Conservation (phyloP, 768 basidiomycete genomes). For the Mycena kentingensis region DNA sequence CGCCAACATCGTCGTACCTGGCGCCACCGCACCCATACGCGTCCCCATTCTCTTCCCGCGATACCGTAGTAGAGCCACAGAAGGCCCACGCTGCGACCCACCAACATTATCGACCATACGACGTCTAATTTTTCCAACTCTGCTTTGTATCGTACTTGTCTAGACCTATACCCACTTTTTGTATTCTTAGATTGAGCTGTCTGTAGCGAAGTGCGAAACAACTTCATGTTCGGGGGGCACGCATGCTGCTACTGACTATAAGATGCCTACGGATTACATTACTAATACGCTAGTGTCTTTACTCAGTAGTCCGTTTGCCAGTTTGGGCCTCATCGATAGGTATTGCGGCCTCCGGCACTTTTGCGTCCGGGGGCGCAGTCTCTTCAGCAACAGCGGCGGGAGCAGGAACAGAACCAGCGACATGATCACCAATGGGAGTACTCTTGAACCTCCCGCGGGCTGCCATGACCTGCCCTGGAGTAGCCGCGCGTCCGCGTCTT, state of each 20-base stretch:
- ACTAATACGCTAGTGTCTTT: no score
- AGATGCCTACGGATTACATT: no score
- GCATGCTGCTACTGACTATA: no score
- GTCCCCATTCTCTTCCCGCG: neutral
- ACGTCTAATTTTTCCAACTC: neutral
- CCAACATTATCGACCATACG: neutral
- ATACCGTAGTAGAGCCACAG: slow-evolving; percentile 3
- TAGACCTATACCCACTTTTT: no score
- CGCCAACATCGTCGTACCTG: neutral
- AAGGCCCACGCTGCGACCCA: neutral
- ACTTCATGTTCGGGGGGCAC: no score
- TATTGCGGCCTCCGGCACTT: no score
- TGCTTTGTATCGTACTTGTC: no score
- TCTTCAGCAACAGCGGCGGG: neutral
- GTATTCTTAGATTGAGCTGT: no score
- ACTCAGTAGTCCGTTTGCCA: no score
- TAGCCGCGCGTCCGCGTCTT: slow-evolving; percentile 12
- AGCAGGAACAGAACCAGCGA: neutral
- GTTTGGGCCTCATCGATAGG: no score
- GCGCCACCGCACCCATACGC: neutral
- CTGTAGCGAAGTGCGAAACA: no score
- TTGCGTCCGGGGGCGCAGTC: neutral
- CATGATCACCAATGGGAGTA: slow-evolving; percentile 2
- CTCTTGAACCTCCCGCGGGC: slow-evolving; percentile 21
- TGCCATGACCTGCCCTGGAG: neutral